Evolutionary conservation across 768 basidiomycete genomes (phyloP).

Genomic region (Collybia sp.): DNA sequence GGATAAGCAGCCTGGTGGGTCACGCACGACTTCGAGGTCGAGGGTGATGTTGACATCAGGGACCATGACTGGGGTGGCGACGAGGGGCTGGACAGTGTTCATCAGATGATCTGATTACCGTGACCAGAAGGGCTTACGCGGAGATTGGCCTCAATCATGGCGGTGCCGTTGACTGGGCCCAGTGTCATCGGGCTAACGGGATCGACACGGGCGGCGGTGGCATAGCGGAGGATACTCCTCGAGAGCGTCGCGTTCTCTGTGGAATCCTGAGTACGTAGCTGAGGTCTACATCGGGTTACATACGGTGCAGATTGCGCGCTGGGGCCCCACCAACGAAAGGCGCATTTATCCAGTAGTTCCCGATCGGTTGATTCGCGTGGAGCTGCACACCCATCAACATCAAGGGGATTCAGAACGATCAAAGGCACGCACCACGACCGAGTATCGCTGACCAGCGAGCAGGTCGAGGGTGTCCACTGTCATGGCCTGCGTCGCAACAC

Average conservation of each 20-base stretch:
- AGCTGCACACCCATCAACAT: slow-evolving; percentile 8
- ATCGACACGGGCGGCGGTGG: slow-evolving; percentile 25
- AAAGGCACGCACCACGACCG: slow-evolving; percentile 23
- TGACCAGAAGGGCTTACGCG: background rate
- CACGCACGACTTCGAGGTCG: slow-evolving; percentile 6
- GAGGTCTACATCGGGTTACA: background rate
- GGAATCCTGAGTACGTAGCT: background rate
- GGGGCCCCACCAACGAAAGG: slow-evolving; percentile 26
- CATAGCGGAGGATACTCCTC: slow-evolving; percentile 29
- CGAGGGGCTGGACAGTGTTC: too few species aligned
- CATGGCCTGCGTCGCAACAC: slow-evolving; percentile 21
- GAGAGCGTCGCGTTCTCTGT: slow-evolving; percentile 24
- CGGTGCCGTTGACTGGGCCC: slow-evolving; percentile 3
- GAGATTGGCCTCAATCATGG: slow-evolving; percentile 1
- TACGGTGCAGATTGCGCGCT: slow-evolving; percentile 25
- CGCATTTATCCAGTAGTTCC: slow-evolving; percentile 43
- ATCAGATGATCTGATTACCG: background rate
- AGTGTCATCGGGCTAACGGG: slow-evolving; percentile 19
- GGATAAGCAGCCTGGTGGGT: background rate
- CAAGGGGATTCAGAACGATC: background rate
- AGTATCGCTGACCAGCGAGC: slow-evolving; percentile 51
- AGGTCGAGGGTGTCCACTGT: slow-evolving; percentile 35
- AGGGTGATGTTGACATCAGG: slow-evolving; percentile 16
- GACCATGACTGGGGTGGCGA: too few species aligned
- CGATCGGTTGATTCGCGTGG: slow-evolving; percentile 36